Evolutionary conservation across 2,329 filamentous ascomycete genomes (phyloP).

Genomic region (Fusarium subtropicale): DNA sequence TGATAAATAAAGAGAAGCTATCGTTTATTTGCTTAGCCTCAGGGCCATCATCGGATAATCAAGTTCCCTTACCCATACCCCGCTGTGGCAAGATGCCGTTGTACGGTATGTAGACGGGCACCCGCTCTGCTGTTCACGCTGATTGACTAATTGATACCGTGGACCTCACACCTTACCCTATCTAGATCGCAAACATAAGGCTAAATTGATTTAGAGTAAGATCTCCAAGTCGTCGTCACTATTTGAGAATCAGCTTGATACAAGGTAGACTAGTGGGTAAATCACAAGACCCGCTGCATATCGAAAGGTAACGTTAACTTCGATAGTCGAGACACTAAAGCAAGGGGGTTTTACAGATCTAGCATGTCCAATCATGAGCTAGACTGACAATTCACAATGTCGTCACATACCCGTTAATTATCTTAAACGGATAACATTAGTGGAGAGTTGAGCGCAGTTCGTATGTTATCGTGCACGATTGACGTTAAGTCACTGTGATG

Average conservation of each 20-base stretch:
- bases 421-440: too few species aligned
- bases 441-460: too few species aligned
- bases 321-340: background rate
- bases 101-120: too few species aligned
- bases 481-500: rapidly evolving
- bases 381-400: rapidly evolving
- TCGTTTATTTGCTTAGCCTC: too few species aligned
- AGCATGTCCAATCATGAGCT: background rate
- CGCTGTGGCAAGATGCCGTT: too few species aligned
- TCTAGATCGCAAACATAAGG: background rate
- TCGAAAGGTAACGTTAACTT: background rate
- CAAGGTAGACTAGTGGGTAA: background rate
- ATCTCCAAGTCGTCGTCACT: background rate
- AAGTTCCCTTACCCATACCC: too few species aligned
- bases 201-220: background rate
- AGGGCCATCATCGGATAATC: too few species aligned
- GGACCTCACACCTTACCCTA: background rate
- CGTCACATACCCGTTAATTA: background rate
- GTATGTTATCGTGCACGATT: background rate
- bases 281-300: background rate
- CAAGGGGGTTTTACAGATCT: background rate
- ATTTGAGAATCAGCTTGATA: background rate
- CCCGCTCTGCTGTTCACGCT: too few species aligned
- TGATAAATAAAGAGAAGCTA: too few species aligned
- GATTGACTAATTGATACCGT: background rate